Evolutionary conservation across 1,284 basidiomycete species (phyloP), one percentile per base, ranked within the genome.

Genomic region (Fistulinella staudtii): DNA sequence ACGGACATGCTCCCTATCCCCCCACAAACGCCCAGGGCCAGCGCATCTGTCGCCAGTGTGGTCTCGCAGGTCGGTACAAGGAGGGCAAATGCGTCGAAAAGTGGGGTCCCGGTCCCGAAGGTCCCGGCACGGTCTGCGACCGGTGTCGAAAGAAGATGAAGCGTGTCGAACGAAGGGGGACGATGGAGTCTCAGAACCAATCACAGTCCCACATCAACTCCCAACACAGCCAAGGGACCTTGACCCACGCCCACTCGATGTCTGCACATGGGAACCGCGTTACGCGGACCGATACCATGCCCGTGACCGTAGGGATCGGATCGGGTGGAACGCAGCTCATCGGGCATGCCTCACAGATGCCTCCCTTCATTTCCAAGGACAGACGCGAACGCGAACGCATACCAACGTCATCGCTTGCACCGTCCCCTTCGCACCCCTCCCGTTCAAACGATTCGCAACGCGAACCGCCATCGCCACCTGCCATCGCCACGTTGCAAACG

Each of bases 121-220:
- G 87, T 0, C 85, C 85, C 34, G 87, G 87, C 18, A 89, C 86
- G 0, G 87, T 89, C 0, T 89, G 87, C 57, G 87, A 89, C 70
- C 69, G 85, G 74, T 88, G 86, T 65, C 75, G 86, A 42, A 89
- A 89, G 66, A 89, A 89, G 65, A 89, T 89, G 86, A 88, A 88
- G 67, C 78, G 86, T 2, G 82, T 87, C 33, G 87, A 89, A 61
- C 72, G 83, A 14, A 71, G 85, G 9, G 84, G 84, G 6, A 86
- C 84, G 14, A 60, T 85, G 2, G 47, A 64, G 40, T 54, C 54
- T 27, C 57, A 64, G 37, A 54, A 55, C 10, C 51, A 55, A n/a
- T 50, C 44, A 8, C 53, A 62, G 23, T 15, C 53, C 18, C 52
- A 53, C 46, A 39, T 55, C 4, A 33, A 7, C 38, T 51, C 47